Evolutionary conservation across 78 protist species (phyloP), one percentile per base, ranked within the genome.

Genomic region (Dictyostelium intermedium): DNA sequence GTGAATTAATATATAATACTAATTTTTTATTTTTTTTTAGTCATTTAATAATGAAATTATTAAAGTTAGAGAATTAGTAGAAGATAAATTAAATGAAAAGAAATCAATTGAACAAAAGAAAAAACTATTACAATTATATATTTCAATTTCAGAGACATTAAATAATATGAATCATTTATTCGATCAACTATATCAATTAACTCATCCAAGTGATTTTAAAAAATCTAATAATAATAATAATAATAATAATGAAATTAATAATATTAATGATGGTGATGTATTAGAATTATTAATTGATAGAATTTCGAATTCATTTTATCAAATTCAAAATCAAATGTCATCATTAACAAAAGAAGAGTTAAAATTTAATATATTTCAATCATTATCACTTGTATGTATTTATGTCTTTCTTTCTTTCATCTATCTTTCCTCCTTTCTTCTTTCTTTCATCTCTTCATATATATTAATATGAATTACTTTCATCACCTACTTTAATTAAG

Each of bases 261-360:
- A 53, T 72, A 70, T 10, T 32, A 32, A 32, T 16, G n/a, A 70
- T 30, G 27, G 23, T 1, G 41, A 76, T 41, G 25, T 39, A 20
- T 37, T 87, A 37, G 86, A 76, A 13, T 78, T 63, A 14, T 53
- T 79, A 23, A 87, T 87, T 41, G 93, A 87, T 3, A 82, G 93
- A 77, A 79, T 87, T 30, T 87, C 93, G 35, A 87, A 76, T 63
- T 78, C 93, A 76, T 87, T 87, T 60, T 87, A 78, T 41, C 93
- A 87, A 79, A 87, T 87, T 25, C 93, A 87, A 43, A 53, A 79
- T 79, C 93, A 87, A 87, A 23, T 87, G 25, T 39, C 60, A 35
- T 56, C 93, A 25, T 43, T 87, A n/a, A 27, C 93, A 79, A 9
- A 39, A 1, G 93, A 87, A 35, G 93, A 87, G 20, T 63, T 66